Conservation (phyloP, 2,329 filamentous ascomycete genomes). For the Lasiodiplodia sp. region DNA sequence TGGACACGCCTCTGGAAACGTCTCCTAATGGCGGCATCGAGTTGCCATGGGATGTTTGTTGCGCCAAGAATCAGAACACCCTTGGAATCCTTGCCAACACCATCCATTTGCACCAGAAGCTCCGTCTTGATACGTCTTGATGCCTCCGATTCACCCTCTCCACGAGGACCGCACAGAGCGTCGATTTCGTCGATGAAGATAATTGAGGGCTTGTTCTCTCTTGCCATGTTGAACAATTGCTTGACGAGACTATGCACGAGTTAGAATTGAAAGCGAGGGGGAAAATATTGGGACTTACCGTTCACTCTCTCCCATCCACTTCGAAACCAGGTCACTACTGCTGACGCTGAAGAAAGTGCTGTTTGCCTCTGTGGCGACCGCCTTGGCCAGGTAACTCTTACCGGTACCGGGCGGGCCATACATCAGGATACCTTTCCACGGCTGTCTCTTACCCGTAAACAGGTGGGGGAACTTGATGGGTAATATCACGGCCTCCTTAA, state of each 20-base stretch:
- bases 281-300: conserved; percentile 64
- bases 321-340: conserved; percentile 95
- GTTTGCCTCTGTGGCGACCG: conserved; percentile 96
- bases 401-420: conserved; percentile 97
- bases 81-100: conserved; percentile 93
- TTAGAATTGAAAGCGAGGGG: conserved; percentile 30
- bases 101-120: conserved; percentile 98
- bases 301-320: conserved; percentile 99
- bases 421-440: conserved; percentile 96
- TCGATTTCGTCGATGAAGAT: conserved; percentile 99
- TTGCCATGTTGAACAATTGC: conserved; percentile 94
- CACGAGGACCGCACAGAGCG: conserved; percentile 89
- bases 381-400: conserved; percentile 97
- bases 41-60: conserved; percentile 98
- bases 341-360: conserved; percentile 99
- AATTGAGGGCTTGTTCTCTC: conserved; percentile 97
- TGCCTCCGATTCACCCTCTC: conserved; percentile 96
- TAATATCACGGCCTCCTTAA: conserved; percentile 97
- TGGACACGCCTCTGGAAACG: conserved; percentile 97
- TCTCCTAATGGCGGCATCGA: conserved; percentile 92
- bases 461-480: conserved; percentile 98
- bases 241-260: conserved; percentile 77
- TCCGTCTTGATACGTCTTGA: conserved; percentile 98
- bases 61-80: conserved; percentile 94
- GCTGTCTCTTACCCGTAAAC: conserved; percentile 94